Percentiles rank a stretch among this genome's conserved stretches.
phyloP scores from a whole-genome alignment of 306 rosid genomes.

The cucumber (Cucumis sativus) region Cucumber_9930_V3 NC_026657.2:4853001-4853500 shows the following conservation, averaged over 20 bases:
- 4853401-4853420: slow-evolving; percentile 31
- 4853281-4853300: slow-evolving; percentile 33
- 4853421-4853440: slow-evolving; percentile 16
- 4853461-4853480: slow-evolving; percentile 62
- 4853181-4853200: slow-evolving; percentile 5
- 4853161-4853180: slow-evolving; percentile 19
- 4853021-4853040: slow-evolving; percentile 10
- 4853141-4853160: slow-evolving; percentile 36
- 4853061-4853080: slow-evolving; percentile 66
- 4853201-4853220: slow-evolving; percentile 9
- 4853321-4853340: slow-evolving; percentile 20
- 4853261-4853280: slow-evolving; percentile 48
- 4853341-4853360: slow-evolving; percentile 95
- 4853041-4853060: slow-evolving; percentile 70
- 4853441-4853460: slow-evolving; percentile 39
- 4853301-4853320: background rate
- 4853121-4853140: slow-evolving; percentile 31
- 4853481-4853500: slow-evolving; percentile 25
- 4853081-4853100: slow-evolving; percentile 33
- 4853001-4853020: background rate
- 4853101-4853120: slow-evolving; percentile 21
- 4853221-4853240: slow-evolving; percentile 35
- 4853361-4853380: slow-evolving; percentile 67
- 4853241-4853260: slow-evolving; percentile 50
- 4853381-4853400: slow-evolving; percentile 41